Conservation (phyloP, 225 moss, liverwort and hornwort species). For the Rhytidiadelphus loreus region DNA sequence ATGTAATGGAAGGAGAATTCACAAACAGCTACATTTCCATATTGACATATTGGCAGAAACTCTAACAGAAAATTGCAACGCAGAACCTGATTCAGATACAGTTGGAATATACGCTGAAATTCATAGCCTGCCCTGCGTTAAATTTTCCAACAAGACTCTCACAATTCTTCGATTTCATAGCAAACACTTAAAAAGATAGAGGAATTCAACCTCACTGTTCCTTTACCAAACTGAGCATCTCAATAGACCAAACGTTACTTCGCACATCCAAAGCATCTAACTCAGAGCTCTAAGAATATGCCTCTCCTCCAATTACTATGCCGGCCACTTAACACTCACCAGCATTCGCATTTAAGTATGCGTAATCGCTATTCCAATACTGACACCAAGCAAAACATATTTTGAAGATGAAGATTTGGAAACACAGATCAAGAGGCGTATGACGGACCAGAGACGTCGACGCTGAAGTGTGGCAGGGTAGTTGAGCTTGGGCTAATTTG, state of each 20-base stretch:
- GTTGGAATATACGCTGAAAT: too few species aligned
- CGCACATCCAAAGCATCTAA: neutral
- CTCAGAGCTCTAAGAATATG: neutral
- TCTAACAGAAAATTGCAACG: neutral
- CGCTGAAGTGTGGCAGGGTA: conserved; percentile 34
- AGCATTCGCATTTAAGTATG: neutral
- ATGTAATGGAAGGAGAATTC: neutral
- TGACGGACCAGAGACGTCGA: conserved; percentile 20
- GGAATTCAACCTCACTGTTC: neutral
- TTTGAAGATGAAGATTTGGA: neutral
- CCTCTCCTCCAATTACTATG: neutral
- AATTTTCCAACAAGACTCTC: neutral
- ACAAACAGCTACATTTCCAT: neutral
- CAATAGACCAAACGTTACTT: neutral
- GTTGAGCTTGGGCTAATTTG: conserved; percentile 21
- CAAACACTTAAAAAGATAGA: neutral
- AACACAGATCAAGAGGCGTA: neutral
- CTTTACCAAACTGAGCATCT: neutral
- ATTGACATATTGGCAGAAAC: neutral
- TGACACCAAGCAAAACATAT: neutral
- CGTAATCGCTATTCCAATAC: neutral
- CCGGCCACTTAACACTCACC: neutral
- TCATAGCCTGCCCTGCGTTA: neutral
- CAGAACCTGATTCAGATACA: neutral
- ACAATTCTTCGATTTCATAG: neutral